Conservation (phyloP, 805 yeast genomes). For the Kuraishia floccosa region DNA sequence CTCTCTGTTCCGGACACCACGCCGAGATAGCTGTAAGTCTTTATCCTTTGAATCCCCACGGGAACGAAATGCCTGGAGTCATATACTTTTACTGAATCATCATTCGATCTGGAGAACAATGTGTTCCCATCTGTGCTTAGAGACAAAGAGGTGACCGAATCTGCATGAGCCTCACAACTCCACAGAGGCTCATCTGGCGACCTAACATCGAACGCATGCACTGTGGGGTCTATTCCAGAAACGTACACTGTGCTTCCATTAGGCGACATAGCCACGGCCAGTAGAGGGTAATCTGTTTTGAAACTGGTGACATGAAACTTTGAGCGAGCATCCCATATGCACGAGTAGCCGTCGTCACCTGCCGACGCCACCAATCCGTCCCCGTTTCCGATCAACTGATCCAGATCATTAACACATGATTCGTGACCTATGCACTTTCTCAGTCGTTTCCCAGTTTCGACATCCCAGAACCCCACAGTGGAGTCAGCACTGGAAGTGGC, state of each 20-base stretch:
- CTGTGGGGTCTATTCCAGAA: slow-evolving; percentile 59
- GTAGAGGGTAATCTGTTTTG: slow-evolving; percentile 44
- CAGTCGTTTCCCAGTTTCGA: slow-evolving; percentile 38
- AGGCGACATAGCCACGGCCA: slow-evolving; percentile 29
- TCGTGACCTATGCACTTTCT: slow-evolving; percentile 44
- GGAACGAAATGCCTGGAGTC: slow-evolving; percentile 37
- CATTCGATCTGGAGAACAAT: slow-evolving; percentile 41
- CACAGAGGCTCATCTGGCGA: slow-evolving; percentile 28
- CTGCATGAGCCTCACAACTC: slow-evolving; percentile 32
- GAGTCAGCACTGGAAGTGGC: slow-evolving; percentile 51
- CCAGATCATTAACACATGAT: slow-evolving; percentile 45
- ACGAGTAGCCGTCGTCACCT: slow-evolving; percentile 52
- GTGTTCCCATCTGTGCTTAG: slow-evolving; percentile 33
- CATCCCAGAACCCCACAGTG: slow-evolving; percentile 54
- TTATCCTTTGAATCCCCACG: slow-evolving; percentile 25
- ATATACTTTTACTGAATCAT: slow-evolving; percentile 44
- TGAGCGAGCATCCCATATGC: slow-evolving; percentile 58
- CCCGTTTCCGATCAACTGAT: slow-evolving; percentile 13
- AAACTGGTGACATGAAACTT: slow-evolving; percentile 28
- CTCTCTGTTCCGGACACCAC: slow-evolving; percentile 43
- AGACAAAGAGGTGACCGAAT: slow-evolving; percentile 44
- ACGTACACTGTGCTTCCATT: slow-evolving; percentile 35
- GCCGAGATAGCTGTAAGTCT: slow-evolving; percentile 43
- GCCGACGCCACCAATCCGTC: slow-evolving; percentile 33
- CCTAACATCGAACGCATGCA: slow-evolving; percentile 50